Evolutionary conservation across 1,284 basidiomycete species (phyloP).

Genomic region (Ustilago trichophora): DNA sequence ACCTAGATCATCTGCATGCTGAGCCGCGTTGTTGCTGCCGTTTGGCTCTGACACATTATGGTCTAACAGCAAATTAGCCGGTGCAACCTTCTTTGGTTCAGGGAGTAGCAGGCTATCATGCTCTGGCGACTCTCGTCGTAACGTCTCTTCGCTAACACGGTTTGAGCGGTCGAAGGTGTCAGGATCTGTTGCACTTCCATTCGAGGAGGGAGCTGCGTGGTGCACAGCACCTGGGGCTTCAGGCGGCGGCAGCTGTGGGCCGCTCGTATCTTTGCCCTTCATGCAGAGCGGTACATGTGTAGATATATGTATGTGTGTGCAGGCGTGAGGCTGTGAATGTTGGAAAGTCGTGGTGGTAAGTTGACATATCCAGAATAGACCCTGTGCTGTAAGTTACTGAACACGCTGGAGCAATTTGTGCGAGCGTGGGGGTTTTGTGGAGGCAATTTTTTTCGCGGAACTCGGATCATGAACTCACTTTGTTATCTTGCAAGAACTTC

Average conservation of each 20-base stretch:
- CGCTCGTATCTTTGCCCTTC: conserved; percentile 9
- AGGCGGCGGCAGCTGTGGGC: conserved; percentile 1
- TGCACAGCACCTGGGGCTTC: neutral
- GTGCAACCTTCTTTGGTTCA: neutral
- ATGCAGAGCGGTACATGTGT: conserved; percentile 19
- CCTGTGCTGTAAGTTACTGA: too few relatives aligned
- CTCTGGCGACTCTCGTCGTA: conserved; percentile 3
- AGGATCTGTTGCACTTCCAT: neutral
- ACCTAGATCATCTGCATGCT: neutral
- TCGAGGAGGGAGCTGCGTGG: neutral
- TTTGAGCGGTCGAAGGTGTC: neutral
- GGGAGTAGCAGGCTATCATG: neutral
- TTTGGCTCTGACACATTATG: too few relatives aligned
- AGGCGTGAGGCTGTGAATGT: neutral
- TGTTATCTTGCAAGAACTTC: conserved; percentile 13
- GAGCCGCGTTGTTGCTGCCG: neutral
- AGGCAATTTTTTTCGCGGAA: conserved; percentile 14
- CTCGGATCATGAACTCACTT: conserved; percentile 7
- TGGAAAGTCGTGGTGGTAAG: neutral
- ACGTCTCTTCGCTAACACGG: conserved; percentile 23
- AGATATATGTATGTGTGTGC: too few relatives aligned
- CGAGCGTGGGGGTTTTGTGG: conserved; percentile 17
- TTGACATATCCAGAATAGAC: too few relatives aligned
- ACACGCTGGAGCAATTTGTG: conserved; percentile 1
- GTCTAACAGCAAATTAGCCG: neutral